Base-by-base conservation (phyloP, 768 basidiomycete species). In the Leccinum uliginosum region DNA sequence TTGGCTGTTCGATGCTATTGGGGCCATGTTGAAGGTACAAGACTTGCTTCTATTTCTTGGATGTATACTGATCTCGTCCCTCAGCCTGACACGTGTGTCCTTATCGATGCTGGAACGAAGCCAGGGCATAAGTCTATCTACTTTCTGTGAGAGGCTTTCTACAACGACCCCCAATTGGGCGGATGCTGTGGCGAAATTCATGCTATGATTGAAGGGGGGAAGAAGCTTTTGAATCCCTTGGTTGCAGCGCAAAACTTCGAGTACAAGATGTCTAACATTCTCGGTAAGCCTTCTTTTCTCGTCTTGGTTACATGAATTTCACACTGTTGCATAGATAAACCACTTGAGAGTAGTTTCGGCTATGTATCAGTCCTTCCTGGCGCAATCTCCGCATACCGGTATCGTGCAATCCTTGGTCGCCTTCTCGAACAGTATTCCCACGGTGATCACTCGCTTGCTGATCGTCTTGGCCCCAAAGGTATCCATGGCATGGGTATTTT, bases 181-280 rank as follows among this genome's bases (percentile, higher is more conserved):
- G 92, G 92, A 47, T 92, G 90, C 68, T 94, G 92, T 73, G 93
- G 93, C 63, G 93, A 96, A 78, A 95, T 96, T 62, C 90, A 95
- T 60, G 95, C 95, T 58, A 96, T 96, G 95, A 90, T 96, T 65
- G 84, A 93, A 71, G 91, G 92, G 15, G 93, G 93, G 45, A 86
- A 73, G 73, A 97, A 97, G 71, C 82, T 98, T 24, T 71, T 98
- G 58, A 98, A 98, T 67, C 95, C 93, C 19, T 76, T 94, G 50
- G 82, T 98, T 29, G 95, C 95, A 8, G 93, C 95, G 15, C 95
- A 98, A 71, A 97, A 98, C 74, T 95, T 95, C 65, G 93, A 95
- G 75, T 97, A 97, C 76, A 97, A 93, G 76, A 96, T 98, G 91
- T 94, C 92, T 46, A 97, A 98, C 73, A 97, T 98, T 67, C 78